A percentile compares a stretch with the other conserved stretches of the same genome.
Conservation (phyloP, 2,329 filamentous ascomycete genomes). For the Didymella arachidicola region DNA sequence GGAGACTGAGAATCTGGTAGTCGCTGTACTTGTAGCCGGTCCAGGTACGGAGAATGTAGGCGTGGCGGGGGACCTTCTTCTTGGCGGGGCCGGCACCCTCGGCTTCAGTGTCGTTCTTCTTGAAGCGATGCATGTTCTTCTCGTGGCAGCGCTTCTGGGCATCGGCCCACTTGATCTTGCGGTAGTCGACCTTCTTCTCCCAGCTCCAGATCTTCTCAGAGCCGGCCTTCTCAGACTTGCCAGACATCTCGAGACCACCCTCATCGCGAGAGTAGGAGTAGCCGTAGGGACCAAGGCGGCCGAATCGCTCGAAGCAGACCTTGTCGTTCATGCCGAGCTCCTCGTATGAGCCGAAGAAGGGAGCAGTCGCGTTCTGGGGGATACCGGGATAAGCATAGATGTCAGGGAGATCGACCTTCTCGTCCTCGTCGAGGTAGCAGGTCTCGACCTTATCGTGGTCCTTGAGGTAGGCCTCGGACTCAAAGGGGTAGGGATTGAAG, state of each 20-base stretch:
- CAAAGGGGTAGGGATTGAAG: slow-evolving; percentile 58
- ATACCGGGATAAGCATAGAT: slow-evolving; percentile 69
- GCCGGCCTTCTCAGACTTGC: slow-evolving; percentile 55
- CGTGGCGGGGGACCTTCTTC: slow-evolving; percentile 68
- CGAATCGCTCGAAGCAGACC: slow-evolving; percentile 61
- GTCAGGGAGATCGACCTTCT: slow-evolving; percentile 65
- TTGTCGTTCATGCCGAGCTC: slow-evolving; percentile 57
- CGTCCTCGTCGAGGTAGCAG: slow-evolving; percentile 70
- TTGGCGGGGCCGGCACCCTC: slow-evolving; percentile 44
- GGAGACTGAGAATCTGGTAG: slow-evolving; percentile 81
- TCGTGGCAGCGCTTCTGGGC: slow-evolving; percentile 58
- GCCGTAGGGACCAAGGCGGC: slow-evolving; percentile 60
- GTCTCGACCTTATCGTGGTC: slow-evolving; percentile 62
- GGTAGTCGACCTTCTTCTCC: slow-evolving; percentile 59
- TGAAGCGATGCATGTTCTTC: slow-evolving; percentile 59
- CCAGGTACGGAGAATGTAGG: slow-evolving; percentile 84
- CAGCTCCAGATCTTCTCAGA: slow-evolving; percentile 57
- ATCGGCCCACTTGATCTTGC: slow-evolving; percentile 57
- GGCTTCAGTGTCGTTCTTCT: slow-evolving; percentile 44
- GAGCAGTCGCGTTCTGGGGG: slow-evolving; percentile 58
- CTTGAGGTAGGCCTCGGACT: slow-evolving; percentile 54
- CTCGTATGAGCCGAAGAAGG: slow-evolving; percentile 59
- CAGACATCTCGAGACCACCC: slow-evolving; percentile 59
- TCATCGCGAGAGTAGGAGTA: slow-evolving; percentile 57
- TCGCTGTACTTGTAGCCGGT: slow-evolving; percentile 80